Conservation (phyloP, 192 early-diverging fungal genomes). For the Phlyctochytrium arcticum region DNA sequence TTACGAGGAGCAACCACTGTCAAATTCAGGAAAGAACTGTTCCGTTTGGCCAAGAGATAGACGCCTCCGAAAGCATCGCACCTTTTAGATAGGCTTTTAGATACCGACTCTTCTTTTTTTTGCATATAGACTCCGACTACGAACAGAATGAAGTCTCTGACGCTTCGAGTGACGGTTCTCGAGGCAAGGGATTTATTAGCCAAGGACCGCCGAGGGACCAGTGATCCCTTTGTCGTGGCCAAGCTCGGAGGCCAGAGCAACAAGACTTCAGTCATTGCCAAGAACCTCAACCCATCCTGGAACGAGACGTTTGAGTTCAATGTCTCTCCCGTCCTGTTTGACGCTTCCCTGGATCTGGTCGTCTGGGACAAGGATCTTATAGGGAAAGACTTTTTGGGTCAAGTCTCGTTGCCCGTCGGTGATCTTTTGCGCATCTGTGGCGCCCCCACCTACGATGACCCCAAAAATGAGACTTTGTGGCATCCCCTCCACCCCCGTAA, state of each 20-base stretch:
- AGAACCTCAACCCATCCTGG: conserved; percentile 69
- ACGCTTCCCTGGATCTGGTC: conserved; percentile 33
- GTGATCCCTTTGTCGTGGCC: conserved; percentile 54
- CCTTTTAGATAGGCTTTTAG: no score
- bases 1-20: no score
- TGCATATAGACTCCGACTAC: no score
- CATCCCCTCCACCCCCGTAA: conserved; percentile 32
- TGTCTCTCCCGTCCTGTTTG: neutral
- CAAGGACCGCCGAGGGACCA: conserved; percentile 46
- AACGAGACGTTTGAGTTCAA: conserved; percentile 53
- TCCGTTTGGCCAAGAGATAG: no score
- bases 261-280: conserved; percentile 55
- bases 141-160: conserved; percentile 14
- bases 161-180: conserved; percentile 13
- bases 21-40: no score
- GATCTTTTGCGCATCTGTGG: conserved; percentile 44
- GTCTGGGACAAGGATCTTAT: conserved; percentile 70
- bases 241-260: conserved; percentile 53
- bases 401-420: conserved; percentile 51
- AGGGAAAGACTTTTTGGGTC: conserved; percentile 64
- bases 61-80: no score
- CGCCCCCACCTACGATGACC: conserved; percentile 43
- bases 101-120: no score
- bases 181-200: conserved; percentile 32
- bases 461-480: conserved; percentile 45